phyloP scores from a whole-genome alignment of 352 stramenopile species.

The Phytophthora constricta region DNA sequence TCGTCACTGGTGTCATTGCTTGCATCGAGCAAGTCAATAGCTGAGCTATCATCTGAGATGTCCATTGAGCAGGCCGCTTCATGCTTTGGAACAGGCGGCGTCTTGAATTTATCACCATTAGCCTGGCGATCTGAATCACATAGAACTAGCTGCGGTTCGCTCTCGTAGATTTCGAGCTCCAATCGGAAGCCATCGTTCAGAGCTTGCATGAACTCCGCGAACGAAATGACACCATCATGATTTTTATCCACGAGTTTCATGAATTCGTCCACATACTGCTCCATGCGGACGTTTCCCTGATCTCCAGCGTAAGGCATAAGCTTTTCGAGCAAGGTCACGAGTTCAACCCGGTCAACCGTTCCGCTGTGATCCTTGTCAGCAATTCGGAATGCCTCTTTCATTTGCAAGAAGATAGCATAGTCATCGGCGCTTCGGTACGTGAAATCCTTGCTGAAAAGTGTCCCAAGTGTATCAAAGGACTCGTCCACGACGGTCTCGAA shows the following conservation, averaged over 20 bases:
- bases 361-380: conserved; percentile 67
- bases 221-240: conserved; percentile 68
- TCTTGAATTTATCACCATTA: not conserved
- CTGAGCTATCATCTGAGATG: conserved; percentile 31
- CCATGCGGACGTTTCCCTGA: conserved; percentile 54
- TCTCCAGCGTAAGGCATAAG: conserved; percentile 61
- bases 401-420: conserved; percentile 76
- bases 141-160: conserved; percentile 24
- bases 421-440: conserved; percentile 57
- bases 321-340: conserved; percentile 70
- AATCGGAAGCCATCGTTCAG: conserved; percentile 75
- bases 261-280: conserved; percentile 82
- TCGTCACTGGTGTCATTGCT: conserved; percentile 19
- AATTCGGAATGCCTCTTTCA: conserved; percentile 79
- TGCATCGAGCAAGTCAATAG: conserved; percentile 27
- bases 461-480: conserved; percentile 59
- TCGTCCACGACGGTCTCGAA: conserved; percentile 52
- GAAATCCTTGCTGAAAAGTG: conserved; percentile 69
- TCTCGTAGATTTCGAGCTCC: conserved; percentile 77
- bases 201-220: conserved; percentile 79
- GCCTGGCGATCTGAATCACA: conserved; percentile 11
- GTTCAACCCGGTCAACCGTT: conserved; percentile 64
- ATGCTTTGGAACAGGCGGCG: not conserved
- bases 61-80: conserved; percentile 27
- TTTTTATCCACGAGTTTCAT: conserved; percentile 78